A percentile compares a stretch with the other conserved stretches of the same genome.
Evolutionary conservation across 2,329 filamentous ascomycete genomes (phyloP).

Genomic region (Calonectria montana): DNA sequence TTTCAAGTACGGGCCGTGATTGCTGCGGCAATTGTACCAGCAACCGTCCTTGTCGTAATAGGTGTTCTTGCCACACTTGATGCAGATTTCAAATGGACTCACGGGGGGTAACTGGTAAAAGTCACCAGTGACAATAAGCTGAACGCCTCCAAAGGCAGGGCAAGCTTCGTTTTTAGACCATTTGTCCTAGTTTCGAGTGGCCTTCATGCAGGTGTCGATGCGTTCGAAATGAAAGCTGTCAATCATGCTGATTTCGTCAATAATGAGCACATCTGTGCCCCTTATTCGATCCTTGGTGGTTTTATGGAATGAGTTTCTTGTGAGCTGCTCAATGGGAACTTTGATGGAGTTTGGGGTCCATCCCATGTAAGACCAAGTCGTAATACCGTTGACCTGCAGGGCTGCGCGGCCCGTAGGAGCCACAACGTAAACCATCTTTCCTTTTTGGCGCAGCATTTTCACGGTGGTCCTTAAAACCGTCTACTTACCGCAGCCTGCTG

Average conservation of each 20-base stretch:
- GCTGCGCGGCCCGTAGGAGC: conserved; percentile 72
- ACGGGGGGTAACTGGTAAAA: conserved; percentile 72
- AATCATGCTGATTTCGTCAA: conserved; percentile 76
- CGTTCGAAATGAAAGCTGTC: conserved; percentile 55
- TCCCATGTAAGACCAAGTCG: conserved; percentile 68
- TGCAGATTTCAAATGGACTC: conserved; percentile 58
- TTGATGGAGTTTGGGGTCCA: conserved; percentile 57
- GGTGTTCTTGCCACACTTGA: conserved; percentile 27
- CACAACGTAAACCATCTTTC: conserved; percentile 58
- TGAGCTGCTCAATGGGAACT: conserved; percentile 17
- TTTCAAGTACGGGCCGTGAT: conserved; percentile 54
- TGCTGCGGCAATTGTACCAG: conserved; percentile 42
- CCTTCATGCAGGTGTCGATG: conserved; percentile 48
- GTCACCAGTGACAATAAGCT: conserved; percentile 53
- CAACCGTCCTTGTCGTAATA: not conserved
- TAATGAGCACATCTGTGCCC: conserved; percentile 66
- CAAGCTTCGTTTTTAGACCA: not conserved
- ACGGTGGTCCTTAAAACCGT: conserved; percentile 40
- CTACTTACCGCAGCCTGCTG: conserved; percentile 60
- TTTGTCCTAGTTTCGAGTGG: not conserved
- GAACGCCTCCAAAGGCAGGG: conserved; percentile 40
- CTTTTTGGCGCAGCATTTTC: not conserved
- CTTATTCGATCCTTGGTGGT: conserved; percentile 49
- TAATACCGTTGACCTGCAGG: conserved; percentile 65
- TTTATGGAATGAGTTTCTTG: fast-evolving